Evolutionary conservation across 805 yeast genomes (phyloP), one percentile per base, ranked within the genome.

Genomic region (Suhomyces canberraensis): DNA sequence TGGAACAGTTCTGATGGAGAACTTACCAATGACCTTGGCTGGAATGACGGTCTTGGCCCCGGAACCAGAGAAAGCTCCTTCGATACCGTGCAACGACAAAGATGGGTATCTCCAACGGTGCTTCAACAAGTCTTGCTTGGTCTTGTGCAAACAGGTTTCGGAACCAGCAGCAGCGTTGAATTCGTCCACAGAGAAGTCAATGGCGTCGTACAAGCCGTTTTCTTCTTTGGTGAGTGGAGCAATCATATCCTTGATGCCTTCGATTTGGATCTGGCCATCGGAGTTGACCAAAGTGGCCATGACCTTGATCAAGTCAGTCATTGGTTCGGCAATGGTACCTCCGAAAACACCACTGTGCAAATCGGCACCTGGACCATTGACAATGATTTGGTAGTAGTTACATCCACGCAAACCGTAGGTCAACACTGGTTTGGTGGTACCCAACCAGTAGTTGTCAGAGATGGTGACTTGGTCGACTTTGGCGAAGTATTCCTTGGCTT

Each of bases 21-120:
- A 93, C 70, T 93, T 93, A 54, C 99, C 99, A 36, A 71, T 64
- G 22, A 93, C 98, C 59, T 82, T 84, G 33, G 96, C 86, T 24
- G 99, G 99, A 48, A 93, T 93, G 35, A 93, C 99, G 22, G 99
- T 93, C 73, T 93, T 93, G 40, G 98, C 99, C 47, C 99, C 99
- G 31, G 84, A 76, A 29, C 85, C 91, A 32, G 84, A 81, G 64
- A 93, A 93, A 4, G 98, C 99, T 46, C 98, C 98, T 67, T 93
- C 98, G 38, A 93, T 76, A 50, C 99, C 99, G 65, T 93, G 99
- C 48, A 93, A 64, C 2, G 98, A 90, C 53, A 93, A 73, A 6
- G 98, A 88, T 39, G 99, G 99, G 68, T 74, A 89, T 75, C 99
- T 84, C 99, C 99, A 93, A 76, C 98, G 81, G 65, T 90, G 97